Conservation (phyloP, 768 basidiomycete genomes). For the Amyloporia xantha region DNA sequence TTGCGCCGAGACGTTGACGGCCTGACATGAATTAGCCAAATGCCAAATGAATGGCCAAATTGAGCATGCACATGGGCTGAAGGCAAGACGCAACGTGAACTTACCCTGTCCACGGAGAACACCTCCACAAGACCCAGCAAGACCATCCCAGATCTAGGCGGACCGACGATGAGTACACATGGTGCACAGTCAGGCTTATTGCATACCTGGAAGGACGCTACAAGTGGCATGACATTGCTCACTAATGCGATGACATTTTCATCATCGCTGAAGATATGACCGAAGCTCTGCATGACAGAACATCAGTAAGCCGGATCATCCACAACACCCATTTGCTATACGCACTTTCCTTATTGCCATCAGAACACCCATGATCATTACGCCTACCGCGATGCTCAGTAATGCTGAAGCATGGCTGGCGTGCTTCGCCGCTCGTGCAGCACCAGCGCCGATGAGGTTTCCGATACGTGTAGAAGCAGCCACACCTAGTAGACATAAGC, state of each 20-base stretch:
- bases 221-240: slow-evolving; percentile 43
- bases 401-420: slow-evolving; percentile 60
- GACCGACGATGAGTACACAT: too few relatives aligned
- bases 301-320: too few relatives aligned
- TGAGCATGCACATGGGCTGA: too few relatives aligned
- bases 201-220: slow-evolving; percentile 53
- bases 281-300: slow-evolving; percentile 59
- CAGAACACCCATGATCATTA: slow-evolving; percentile 51
- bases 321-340: too few relatives aligned
- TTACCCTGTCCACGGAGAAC: slow-evolving; percentile 42
- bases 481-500: slow-evolving; percentile 37
- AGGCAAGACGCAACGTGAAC: too few relatives aligned
- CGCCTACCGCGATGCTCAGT: slow-evolving; percentile 53
- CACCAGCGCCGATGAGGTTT: slow-evolving; percentile 59
- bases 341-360: slow-evolving; percentile 51
- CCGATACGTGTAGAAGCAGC: slow-evolving; percentile 70
- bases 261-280: slow-evolving; percentile 66
- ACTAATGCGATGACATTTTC: slow-evolving; percentile 42
- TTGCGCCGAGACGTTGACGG: slow-evolving; percentile 64
- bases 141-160: slow-evolving; percentile 40
- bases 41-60: too few relatives aligned
- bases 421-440: slow-evolving; percentile 43
- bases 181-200: too few relatives aligned
- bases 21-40: too few relatives aligned
- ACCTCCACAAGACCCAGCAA: slow-evolving; percentile 46